Base-by-base conservation (phyloP, 768 basidiomycete species). In the Xerocomus brunneocitrinus region DNA sequence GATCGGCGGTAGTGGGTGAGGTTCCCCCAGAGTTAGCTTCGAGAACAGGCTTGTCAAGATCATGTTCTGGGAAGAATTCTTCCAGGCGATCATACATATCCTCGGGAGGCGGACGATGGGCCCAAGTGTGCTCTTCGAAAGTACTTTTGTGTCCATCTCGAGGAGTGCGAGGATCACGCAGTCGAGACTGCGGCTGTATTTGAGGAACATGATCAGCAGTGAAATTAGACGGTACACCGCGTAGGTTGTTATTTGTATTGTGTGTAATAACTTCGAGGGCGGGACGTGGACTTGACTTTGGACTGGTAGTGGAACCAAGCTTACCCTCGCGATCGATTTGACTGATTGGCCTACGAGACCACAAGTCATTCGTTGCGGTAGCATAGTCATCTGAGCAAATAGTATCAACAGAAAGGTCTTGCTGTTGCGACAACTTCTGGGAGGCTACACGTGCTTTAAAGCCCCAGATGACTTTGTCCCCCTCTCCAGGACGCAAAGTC, bases 21-120 rank as follows among this genome's bases (percentile, higher is more conserved):
- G 86, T 84, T 39, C 87, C 87, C 9, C 90, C 87, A 4, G 85
- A 88, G 38, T 77, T 79, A 31, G 87, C 84, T 61, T 98, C 95
- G 50, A 98, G 89, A 58, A 98, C 87, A 2, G 95, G 94, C 65
- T 93, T 89, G 69, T 98, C 97, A 45, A 98, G 82, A 64, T 98
- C 94, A 65, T 97, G 91, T 58, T 89, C 86, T 1, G 95, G 95
- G 79, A 99, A 99, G 76, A 91, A 98, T 56, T 88, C 85, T 61
- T 98, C 91, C 8, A 99, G 78, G 52, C 89, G 84, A 40, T 98
- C 89, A 66, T 93, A 92, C 41, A 99, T 88, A 60, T 90, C 89
- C 71, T 98, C 97, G 0, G 94, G 84, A 42, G 85, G 83, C 28
- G 95, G 95, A 62, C 94, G 89, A 55, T 87, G 84, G 35, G 90